Evolutionary conservation across 2,329 filamentous ascomycete species (phyloP), one percentile per base, ranked within the genome.

Genomic region (Arthrobotrys musiformis): DNA sequence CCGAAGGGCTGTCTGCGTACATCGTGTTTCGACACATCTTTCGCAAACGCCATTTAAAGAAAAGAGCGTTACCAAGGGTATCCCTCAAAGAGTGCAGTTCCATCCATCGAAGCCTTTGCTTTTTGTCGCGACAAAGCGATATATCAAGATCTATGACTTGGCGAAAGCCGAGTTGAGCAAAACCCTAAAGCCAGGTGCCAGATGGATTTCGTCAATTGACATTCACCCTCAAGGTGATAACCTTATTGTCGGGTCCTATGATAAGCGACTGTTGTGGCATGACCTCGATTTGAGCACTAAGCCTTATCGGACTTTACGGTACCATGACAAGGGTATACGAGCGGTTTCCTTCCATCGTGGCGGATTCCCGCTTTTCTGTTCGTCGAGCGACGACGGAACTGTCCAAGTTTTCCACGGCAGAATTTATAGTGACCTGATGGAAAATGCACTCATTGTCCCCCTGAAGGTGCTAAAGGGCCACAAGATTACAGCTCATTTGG

Each of bases 371-470:
- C 87, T 99, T 37, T 98, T 99, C 82, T 95, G 94, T 0, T 94
- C 98, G 83, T 93, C 93, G 19, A 95, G 92, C 83, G 96, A 99
- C 83, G 95, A 99, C 83, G 95, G 95, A 28, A 93, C 91, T 19
- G 85, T 98, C 79, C 95, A 99, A 84, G 92, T 99, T 66, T 98
- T 98, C 89, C 94, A 98, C 83, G 94, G 93, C 70, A 97, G 94
- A 84, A 94, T 98, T 28, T 93, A 96, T 30, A 93, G 90, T 78
- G 95, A 99, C 83, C 86, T 97, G 83, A 93, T 99, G 89, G 93
- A 97, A 86, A 97, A 97, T 82, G 94, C 95, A 5, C 96, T 91
- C 13, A 97, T 99, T 82, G 95, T 98, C 62, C 95, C 95, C 7
- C 88, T 99, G 79, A 99, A 98, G 87, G 93, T 97, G 82, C 87